Conservation (phyloP, 495 filamentous ascomycete genomes). For the Penicillium cosmopolitanum region DNA sequence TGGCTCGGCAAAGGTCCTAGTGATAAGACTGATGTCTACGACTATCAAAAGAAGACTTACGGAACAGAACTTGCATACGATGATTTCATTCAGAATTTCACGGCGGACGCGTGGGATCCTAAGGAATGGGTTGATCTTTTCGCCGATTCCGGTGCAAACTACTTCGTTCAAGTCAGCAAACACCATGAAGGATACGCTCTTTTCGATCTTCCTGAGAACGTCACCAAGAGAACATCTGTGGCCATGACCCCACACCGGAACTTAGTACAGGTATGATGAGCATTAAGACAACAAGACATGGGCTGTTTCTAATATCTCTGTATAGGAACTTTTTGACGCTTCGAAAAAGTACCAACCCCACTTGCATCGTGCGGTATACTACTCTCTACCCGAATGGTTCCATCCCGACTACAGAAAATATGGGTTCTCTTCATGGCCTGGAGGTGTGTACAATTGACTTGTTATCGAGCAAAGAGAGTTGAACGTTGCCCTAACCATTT, state of each 20-base stretch:
- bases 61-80: conserved; percentile 56
- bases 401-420: conserved; percentile 55
- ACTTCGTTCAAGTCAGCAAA: conserved; percentile 58
- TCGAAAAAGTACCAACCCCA: conserved; percentile 51
- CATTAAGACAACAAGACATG: conserved; percentile 25
- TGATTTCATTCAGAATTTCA: conserved; percentile 59
- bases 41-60: conserved; percentile 54
- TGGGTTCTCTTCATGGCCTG: conserved; percentile 43
- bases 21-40: conserved; percentile 39
- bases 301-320: not conserved
- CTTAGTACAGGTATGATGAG: conserved; percentile 18
- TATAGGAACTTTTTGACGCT: conserved; percentile 44
- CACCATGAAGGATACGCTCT: conserved; percentile 59
- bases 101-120: conserved; percentile 49
- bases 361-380: conserved; percentile 55
- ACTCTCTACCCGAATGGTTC: conserved; percentile 61
- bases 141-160: conserved; percentile 55
- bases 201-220: conserved; percentile 48
- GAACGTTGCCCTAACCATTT: conserved; percentile 8
- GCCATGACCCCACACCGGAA: conserved; percentile 49
- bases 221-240: conserved; percentile 49
- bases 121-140: conserved; percentile 62
- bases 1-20: conserved; percentile 36
- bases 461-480: no score
- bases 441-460: conserved; percentile 19